These are phyloP conservation scores for Hordeum marinum DNA, from an alignment of 176 grass and related monocot species.

Conservation along the genomic window DNA sequence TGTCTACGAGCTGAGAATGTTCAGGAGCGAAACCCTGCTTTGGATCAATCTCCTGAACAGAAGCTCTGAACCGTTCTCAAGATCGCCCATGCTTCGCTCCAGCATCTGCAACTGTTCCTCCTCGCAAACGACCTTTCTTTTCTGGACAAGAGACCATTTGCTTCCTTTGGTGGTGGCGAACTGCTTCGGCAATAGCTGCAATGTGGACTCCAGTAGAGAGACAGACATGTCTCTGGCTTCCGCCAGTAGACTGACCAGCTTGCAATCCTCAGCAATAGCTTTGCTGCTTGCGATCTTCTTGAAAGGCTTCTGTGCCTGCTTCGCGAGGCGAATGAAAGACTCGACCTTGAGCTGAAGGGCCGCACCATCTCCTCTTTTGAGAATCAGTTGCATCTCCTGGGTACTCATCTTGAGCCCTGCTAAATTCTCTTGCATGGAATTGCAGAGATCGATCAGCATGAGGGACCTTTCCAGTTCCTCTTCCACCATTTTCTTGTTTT, in stretches of 20 bases:
- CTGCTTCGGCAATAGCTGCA: slow-evolving; percentile 13
- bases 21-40: slow-evolving; percentile 40
- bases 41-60: slow-evolving; percentile 46
- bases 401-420: slow-evolving; percentile 5
- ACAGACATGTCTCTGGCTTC: slow-evolving; percentile 28
- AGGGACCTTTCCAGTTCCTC: slow-evolving; percentile 41
- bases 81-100: slow-evolving; percentile 24
- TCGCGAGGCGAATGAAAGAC: slow-evolving; percentile 11
- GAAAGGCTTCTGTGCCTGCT: slow-evolving; percentile 33
- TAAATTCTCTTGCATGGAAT: slow-evolving; percentile 25
- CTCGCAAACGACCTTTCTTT: slow-evolving; percentile 19
- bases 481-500: slow-evolving; percentile 32
- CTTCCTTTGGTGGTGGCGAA: neutral
- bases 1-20: slow-evolving; percentile 38
- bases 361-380: slow-evolving; percentile 23
- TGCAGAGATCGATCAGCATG: slow-evolving; percentile 33
- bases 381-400: slow-evolving; percentile 20
- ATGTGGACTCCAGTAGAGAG: slow-evolving; percentile 28
- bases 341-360: slow-evolving; percentile 11
- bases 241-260: neutral
- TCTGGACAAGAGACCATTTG: slow-evolving; percentile 45
- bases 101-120: slow-evolving; percentile 38
- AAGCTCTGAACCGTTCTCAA: slow-evolving; percentile 16
- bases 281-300: slow-evolving; percentile 28
- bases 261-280: neutral